Evolutionary conservation across 2,329 filamentous ascomycete genomes (phyloP), one percentile per base, ranked within the genome.

Genomic region (Penicillium sumatraense): DNA sequence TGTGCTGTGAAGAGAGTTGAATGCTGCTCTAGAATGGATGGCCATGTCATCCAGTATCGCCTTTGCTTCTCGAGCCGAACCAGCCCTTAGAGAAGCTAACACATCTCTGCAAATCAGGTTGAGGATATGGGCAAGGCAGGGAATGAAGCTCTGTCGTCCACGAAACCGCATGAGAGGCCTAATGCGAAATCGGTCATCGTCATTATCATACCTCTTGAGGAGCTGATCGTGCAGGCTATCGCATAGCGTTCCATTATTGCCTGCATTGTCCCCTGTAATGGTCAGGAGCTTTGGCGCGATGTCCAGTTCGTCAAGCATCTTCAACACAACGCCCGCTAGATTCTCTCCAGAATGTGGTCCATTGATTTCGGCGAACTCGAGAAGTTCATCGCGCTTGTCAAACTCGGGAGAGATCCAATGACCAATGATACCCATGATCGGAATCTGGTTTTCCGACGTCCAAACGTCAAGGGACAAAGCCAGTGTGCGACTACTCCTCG

Each of bases 81-180:
- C 54, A 40, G 54, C 49, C 41, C 42, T 58, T 20, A 61, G 44
- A 44, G 50, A 46, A 33, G 24, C 33, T 44, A 61, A 47, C 38
- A 59, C 50, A 49, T 59, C 59, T 38, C 45, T 61, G n/a, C 51
- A 51, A 53, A 61, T 59, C 29, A 59, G 56, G 24, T 59, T 61
- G 16, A 61, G 21, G 26, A 61, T 51, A 41, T 59, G 44, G 24
- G 53, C 59, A 45, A 59, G 47, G 33, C 53, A 61, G 9, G 40
- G 50, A 40, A 59, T 57, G 27, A 51, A 57, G 48, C 56, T 61
- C 38, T 46, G 50, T 27, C 52, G 46, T 29, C 57, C 51, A 33
- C 49, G 47, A 27, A 40, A 40, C 36, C 18, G 18, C 36, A 23
- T 40, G 18, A 23, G 36, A 40, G 18, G 36, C 11, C 18, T 40